Evolutionary conservation across 1,284 basidiomycete species (phyloP).

Genomic region (Fomitopsis betulina): DNA sequence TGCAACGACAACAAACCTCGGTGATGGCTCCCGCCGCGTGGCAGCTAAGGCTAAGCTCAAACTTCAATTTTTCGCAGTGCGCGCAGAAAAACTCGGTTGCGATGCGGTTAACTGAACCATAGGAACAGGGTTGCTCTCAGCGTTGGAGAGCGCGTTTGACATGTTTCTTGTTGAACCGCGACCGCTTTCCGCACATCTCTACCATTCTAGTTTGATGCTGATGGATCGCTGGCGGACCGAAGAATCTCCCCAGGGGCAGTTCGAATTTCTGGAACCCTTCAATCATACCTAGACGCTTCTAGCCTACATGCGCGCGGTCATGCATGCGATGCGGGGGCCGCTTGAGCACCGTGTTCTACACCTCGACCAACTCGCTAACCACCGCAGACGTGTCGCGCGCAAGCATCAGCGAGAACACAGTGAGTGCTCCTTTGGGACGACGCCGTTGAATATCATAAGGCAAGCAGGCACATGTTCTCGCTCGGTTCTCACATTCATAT

Average conservation of each 20-base stretch:
- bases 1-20: background rate
- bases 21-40: background rate
- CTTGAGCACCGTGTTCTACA: background rate
- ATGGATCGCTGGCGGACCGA: background rate
- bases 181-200: background rate
- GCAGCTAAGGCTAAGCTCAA: background rate
- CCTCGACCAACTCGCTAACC: background rate
- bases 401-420: background rate
- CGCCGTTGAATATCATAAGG: background rate
- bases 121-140: too few relatives aligned
- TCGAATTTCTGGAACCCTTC: background rate
- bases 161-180: background rate
- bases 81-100: too few relatives aligned
- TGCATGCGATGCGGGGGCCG: background rate
- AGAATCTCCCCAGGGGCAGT: background rate
- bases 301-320: background rate
- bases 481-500: conserved; percentile 1
- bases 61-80: background rate
- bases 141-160: background rate
- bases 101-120: too few relatives aligned
- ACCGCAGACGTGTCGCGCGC: background rate
- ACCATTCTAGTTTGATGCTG: background rate
- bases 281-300: background rate
- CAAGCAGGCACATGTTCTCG: background rate
- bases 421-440: background rate